Percentiles rank a stretch among this genome's conserved stretches.
Conservation (phyloP, 140 eudicot genomes). For the Cichorium intybus region DNA sequence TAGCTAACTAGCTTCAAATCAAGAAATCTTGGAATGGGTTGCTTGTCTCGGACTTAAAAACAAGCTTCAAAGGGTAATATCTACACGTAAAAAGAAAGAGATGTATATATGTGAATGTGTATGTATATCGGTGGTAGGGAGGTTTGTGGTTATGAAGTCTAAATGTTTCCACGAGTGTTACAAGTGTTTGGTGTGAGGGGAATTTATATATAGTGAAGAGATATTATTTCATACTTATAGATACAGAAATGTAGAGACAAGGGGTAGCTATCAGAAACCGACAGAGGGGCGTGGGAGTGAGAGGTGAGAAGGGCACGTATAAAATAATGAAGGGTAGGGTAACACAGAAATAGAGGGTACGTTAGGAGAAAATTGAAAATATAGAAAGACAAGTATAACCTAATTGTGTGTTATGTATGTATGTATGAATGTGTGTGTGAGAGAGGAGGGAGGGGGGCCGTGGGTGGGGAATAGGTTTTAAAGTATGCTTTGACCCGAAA, state of each 20-base stretch:
- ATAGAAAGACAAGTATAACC: conserved; percentile 23
- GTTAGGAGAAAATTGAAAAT: conserved; percentile 14
- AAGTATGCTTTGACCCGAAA: conserved; percentile 1
- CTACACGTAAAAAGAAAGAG: no score
- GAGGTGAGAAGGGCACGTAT: conserved; percentile 26
- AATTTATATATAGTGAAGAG: background rate
- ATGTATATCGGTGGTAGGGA: background rate
- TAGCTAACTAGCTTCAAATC: background rate
- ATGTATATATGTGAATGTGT: no score
- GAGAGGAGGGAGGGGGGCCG: background rate
- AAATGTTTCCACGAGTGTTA: conserved; percentile 22
- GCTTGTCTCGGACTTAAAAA: background rate
- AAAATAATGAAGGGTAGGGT: conserved; percentile 22
- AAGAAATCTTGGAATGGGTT: background rate
- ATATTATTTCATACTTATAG: background rate
- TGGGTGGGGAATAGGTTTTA: background rate
- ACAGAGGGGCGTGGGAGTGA: conserved; percentile 8
- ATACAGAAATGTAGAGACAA: background rate
- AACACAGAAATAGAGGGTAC: conserved; percentile 27
- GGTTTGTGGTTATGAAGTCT: background rate
- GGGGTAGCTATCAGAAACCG: conserved; percentile 27
- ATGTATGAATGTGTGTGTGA: background rate
- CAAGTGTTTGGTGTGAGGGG: conserved; percentile 3
- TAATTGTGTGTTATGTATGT: no score
- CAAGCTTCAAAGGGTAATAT: background rate